Percentiles rank a stretch among this genome's conserved stretches.
Conservation (phyloP, 2,329 filamentous ascomycete species). For the Teratosphaeria destructans region DNA sequence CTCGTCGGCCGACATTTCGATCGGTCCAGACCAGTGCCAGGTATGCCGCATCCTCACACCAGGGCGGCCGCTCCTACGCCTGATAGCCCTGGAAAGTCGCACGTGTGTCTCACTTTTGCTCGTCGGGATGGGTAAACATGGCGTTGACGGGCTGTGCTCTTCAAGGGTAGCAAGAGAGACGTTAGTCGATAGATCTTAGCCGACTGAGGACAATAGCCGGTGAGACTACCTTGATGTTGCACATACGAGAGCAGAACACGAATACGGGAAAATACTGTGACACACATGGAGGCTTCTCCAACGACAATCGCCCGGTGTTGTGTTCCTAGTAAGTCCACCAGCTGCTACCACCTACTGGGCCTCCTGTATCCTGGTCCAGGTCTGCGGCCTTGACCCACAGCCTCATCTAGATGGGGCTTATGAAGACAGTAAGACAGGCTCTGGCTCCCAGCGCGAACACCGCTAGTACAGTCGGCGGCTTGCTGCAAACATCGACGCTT, state of each 20-base stretch:
- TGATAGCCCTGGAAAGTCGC: neutral
- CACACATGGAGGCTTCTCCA: too few relatives aligned
- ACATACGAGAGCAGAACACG: too few relatives aligned
- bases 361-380: neutral
- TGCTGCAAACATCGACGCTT: neutral
- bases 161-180: too few relatives aligned
- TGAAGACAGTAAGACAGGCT: neutral
- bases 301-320: too few relatives aligned
- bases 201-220: too few relatives aligned
- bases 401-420: neutral
- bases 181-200: too few relatives aligned
- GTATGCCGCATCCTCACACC: neutral
- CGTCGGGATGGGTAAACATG: too few relatives aligned
- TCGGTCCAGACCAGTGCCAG: neutral
- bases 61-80: conserved; percentile 5
- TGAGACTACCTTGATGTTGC: too few relatives aligned
- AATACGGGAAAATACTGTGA: too few relatives aligned
- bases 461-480: neutral
- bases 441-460: neutral
- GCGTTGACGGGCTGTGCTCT: too few relatives aligned
- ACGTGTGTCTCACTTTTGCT: too few relatives aligned
- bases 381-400: neutral
- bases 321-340: neutral
- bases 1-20: neutral
- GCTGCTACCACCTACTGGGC: neutral